phyloP scores from a whole-genome alignment of 1,284 basidiomycete genomes.

The Salmacisia buchloeana region DNA sequence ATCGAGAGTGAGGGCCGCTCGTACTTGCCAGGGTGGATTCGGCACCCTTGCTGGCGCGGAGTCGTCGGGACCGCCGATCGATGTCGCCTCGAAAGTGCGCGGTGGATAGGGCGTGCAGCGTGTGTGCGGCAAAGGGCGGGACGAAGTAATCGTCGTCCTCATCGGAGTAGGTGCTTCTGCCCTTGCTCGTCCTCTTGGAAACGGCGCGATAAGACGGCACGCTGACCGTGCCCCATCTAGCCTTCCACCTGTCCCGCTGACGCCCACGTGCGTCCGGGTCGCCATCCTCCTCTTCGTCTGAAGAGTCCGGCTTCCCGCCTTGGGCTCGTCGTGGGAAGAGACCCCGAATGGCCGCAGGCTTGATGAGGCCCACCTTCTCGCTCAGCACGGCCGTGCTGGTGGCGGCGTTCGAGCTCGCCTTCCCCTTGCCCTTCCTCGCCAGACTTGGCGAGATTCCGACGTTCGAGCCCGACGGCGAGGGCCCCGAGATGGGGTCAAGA shows the following conservation, averaged over 20 bases:
- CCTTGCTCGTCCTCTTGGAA: too few relatives aligned
- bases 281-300: background rate
- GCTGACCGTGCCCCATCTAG: background rate
- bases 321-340: background rate
- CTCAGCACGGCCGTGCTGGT: background rate
- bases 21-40: background rate
- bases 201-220: too few relatives aligned
- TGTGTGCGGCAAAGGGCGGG: constrained; percentile 2
- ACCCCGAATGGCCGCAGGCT: background rate
- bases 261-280: background rate
- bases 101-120: background rate
- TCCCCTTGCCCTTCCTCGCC: background rate
- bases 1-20: background rate
- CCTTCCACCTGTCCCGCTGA: background rate
- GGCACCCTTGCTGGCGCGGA: background rate
- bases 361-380: background rate
- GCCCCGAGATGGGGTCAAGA: background rate
- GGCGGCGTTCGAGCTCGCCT: background rate
- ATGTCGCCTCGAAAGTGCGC: background rate
- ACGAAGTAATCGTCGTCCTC: background rate
- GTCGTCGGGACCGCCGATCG: too few relatives aligned
- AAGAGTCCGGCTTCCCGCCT: background rate
- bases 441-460: background rate
- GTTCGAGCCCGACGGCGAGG: background rate
- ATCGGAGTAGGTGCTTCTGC: too few relatives aligned